A percentile compares a stretch with the other conserved stretches of the same genome.
These are phyloP conservation scores for Dothistroma septosporum DNA, from an alignment of 2,329 filamentous ascomycete genomes.

Conservation along the genomic window DNA sequence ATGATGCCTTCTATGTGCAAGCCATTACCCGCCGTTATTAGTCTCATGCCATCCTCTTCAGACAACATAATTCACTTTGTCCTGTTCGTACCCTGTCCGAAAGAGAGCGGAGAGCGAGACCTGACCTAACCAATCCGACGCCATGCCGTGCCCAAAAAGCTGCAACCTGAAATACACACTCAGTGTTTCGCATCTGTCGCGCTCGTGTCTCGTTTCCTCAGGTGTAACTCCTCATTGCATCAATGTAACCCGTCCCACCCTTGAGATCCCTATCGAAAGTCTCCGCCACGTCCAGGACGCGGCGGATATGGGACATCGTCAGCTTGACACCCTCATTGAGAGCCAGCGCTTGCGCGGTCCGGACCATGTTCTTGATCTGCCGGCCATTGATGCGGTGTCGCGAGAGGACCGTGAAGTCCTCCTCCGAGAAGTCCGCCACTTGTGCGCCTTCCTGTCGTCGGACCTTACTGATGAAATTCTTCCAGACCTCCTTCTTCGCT, in stretches of 20 bases:
- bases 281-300: constrained; percentile 78
- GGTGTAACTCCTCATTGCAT: constrained; percentile 79
- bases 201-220: not conserved
- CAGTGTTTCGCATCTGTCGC: not conserved
- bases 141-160: not conserved
- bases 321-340: constrained; percentile 68
- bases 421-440: constrained; percentile 59
- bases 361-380: constrained; percentile 83
- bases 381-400: constrained; percentile 66
- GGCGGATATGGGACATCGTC: constrained; percentile 72
- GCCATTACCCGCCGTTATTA: not conserved
- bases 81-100: not conserved
- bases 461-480: constrained; percentile 74
- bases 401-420: constrained; percentile 63
- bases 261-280: constrained; percentile 80
- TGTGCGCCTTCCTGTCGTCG: constrained; percentile 59
- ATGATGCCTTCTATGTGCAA: not conserved
- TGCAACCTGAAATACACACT: not conserved
- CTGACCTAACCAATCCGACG: not conserved
- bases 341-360: constrained; percentile 77
- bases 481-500: constrained; percentile 76
- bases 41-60: not conserved
- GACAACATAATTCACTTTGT: not conserved
- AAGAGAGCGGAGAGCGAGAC: not conserved
- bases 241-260: constrained; percentile 73